A percentile compares a stretch with the other conserved stretches of the same genome.
These are phyloP conservation scores for Diaporthe destruens DNA, from an alignment of 2,329 filamentous ascomycete species.

Conservation along the genomic window DNA sequence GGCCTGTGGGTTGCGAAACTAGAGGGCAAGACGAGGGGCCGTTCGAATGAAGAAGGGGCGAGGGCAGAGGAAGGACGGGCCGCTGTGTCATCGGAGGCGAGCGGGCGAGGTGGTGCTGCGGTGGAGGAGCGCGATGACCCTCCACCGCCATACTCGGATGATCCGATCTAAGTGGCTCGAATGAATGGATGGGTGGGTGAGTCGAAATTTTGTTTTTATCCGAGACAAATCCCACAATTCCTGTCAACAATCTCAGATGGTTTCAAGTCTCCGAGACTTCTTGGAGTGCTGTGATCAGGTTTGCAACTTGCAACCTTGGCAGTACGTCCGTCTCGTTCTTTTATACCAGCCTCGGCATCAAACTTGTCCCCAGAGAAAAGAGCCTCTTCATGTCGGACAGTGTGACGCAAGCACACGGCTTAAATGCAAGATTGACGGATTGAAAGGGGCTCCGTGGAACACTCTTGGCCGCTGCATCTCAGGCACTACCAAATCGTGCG, in stretches of 20 bases:
- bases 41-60: conserved; percentile 31
- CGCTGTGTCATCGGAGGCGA: conserved; percentile 31
- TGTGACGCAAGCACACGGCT: conserved; percentile 30
- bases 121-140: conserved; percentile 48
- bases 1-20: conserved; percentile 88
- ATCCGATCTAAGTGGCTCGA: conserved; percentile 51
- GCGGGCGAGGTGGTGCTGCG: conserved; percentile 40
- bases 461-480: neutral
- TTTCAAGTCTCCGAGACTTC: conserved; percentile 7
- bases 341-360: neutral
- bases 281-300: neutral
- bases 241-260: conserved; percentile 13
- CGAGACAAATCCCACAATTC: conserved; percentile 25
- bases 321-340: neutral
- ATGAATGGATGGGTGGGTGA: conserved; percentile 11
- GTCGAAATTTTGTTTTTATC: conserved; percentile 40
- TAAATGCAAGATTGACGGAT: conserved; percentile 31
- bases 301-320: neutral
- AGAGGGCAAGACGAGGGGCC: conserved; percentile 67
- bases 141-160: conserved; percentile 55
- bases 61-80: conserved; percentile 43
- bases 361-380: neutral
- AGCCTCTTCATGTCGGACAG: conserved; percentile 30
- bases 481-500: no score
- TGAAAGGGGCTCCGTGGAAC: conserved; percentile 32